These are phyloP conservation scores for Amylocarpus encephaloides DNA, from an alignment of 2,329 filamentous ascomycete genomes.

Conservation along the genomic window DNA sequence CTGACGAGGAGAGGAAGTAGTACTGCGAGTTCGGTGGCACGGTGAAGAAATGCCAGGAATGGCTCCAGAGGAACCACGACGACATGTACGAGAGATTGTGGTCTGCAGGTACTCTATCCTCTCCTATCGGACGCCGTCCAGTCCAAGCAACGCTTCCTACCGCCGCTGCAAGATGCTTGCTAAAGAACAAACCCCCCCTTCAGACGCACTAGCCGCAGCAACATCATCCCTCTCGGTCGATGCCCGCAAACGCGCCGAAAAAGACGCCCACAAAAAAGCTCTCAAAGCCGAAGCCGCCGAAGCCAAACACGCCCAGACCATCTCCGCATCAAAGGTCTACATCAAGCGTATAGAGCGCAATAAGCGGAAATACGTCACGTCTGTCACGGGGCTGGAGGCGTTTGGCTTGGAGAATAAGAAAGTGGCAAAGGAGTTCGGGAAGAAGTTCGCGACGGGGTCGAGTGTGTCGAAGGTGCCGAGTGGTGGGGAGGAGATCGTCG, in stretches of 20 bases:
- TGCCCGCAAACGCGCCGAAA: slow-evolving; percentile 88
- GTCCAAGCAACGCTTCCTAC: no score
- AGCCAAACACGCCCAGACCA: slow-evolving; percentile 69
- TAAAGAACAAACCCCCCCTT: neutral
- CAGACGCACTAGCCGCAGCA: slow-evolving; percentile 76
- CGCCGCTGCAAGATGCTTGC: no score
- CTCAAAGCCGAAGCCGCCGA: slow-evolving; percentile 87
- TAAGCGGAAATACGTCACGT: slow-evolving; percentile 95
- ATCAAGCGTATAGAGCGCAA: slow-evolving; percentile 98
- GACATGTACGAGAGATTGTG: slow-evolving; percentile 74
- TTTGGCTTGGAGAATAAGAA: slow-evolving; percentile 94
- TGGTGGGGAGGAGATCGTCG: slow-evolving; percentile 91
- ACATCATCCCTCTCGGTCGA: slow-evolving; percentile 82
- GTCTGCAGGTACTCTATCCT: slow-evolving; percentile 61
- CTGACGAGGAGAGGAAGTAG: slow-evolving; percentile 43
- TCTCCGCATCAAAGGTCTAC: slow-evolving; percentile 73
- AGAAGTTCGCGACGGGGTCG: slow-evolving; percentile 94
- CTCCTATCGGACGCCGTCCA: neutral
- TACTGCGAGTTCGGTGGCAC: slow-evolving; percentile 99
- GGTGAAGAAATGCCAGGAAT: slow-evolving; percentile 94
- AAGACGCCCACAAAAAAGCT: slow-evolving; percentile 95
- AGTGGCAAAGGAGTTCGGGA: slow-evolving; percentile 91
- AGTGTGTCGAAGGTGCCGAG: slow-evolving; percentile 84
- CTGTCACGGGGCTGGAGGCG: slow-evolving; percentile 81
- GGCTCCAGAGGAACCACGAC: slow-evolving; percentile 72